phyloP scores from a whole-genome alignment of 768 basidiomycete genomes.

The Exidia glandulosa region DNA sequence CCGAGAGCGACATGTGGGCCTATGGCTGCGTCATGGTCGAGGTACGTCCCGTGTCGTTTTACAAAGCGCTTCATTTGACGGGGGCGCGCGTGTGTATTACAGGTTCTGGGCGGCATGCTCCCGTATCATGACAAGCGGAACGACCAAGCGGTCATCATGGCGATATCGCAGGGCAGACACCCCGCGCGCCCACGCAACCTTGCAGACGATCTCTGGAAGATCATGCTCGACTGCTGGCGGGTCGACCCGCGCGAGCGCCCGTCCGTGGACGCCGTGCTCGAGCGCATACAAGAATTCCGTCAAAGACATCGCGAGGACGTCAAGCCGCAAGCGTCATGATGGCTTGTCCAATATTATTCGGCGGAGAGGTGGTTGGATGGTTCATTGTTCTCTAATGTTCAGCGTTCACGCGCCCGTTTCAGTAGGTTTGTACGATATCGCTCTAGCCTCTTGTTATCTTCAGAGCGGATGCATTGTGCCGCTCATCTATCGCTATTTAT shows the following conservation, averaged over 20 bases:
- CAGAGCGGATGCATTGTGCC: too few species aligned
- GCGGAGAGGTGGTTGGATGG: too few species aligned
- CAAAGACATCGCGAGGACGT: neutral
- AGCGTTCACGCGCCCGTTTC: too few species aligned
- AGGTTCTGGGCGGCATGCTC: slow-evolving; percentile 12
- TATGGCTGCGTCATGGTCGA: slow-evolving; percentile 21
- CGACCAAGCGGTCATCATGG: slow-evolving; percentile 15
- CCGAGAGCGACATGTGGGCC: slow-evolving; percentile 16
- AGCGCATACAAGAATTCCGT: neutral
- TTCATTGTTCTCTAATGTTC: too few species aligned
- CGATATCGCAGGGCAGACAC: slow-evolving; percentile 7
- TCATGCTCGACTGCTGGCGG: neutral
- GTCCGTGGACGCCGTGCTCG: neutral
- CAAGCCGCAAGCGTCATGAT: neutral
- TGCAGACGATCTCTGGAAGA: neutral
- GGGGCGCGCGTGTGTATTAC: neutral
- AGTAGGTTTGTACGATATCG: too few species aligned
- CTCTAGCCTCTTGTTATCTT: too few species aligned
- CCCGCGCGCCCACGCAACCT: neutral
- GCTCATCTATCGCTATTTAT: too few species aligned
- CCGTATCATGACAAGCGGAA: slow-evolving; percentile 14
- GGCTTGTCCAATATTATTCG: too few species aligned
- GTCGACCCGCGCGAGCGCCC: neutral
- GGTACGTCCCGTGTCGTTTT: slow-evolving; percentile 7
- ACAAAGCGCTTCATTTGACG: neutral